Conservation (phyloP, 2,329 filamentous ascomycete genomes). For the Fusarium sp. region DNA sequence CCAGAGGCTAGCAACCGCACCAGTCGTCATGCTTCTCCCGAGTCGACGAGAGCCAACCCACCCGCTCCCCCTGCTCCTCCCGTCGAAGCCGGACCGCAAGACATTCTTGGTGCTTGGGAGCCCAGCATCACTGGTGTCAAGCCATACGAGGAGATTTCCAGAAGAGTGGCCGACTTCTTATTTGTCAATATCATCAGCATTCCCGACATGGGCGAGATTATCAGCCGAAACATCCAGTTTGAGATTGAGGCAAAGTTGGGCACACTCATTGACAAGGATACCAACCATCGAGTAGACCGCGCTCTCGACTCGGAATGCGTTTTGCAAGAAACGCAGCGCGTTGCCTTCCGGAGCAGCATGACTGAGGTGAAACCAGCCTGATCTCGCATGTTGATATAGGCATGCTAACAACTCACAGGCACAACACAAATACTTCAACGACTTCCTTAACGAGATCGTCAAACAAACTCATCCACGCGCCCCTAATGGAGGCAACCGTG, state of each 20-base stretch:
- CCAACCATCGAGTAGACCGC: conserved; percentile 71
- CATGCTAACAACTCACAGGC: conserved; percentile 55
- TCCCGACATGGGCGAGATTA: conserved; percentile 69
- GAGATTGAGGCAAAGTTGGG: conserved; percentile 97
- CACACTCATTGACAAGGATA: conserved; percentile 76
- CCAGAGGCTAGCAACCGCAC: conserved; percentile 49
- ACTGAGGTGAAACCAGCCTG: conserved; percentile 70
- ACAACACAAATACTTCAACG: conserved; percentile 85
- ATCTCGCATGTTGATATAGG: no score
- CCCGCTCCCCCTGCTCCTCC: not conserved
- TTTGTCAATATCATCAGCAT: conserved; percentile 74
- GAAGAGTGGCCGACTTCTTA: conserved; percentile 80
- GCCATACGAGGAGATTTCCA: conserved; percentile 77
- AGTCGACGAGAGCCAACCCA: conserved; percentile 38
- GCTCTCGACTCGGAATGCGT: conserved; percentile 75
- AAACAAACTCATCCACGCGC: conserved; percentile 64
- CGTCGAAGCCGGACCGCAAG: conserved; percentile 44
- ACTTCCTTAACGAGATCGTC: conserved; percentile 78
- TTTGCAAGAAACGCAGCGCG: conserved; percentile 65
- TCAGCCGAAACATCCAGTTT: conserved; percentile 72
- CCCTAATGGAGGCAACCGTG: conserved; percentile 57
- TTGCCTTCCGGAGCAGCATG: conserved; percentile 88
- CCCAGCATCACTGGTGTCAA: conserved; percentile 72
- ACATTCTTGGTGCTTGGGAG: conserved; percentile 66
- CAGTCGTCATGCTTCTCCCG: conserved; percentile 52